phyloP scores from a whole-genome alignment of 164 flowering plant species.

The Saururus chinensis region DNA sequence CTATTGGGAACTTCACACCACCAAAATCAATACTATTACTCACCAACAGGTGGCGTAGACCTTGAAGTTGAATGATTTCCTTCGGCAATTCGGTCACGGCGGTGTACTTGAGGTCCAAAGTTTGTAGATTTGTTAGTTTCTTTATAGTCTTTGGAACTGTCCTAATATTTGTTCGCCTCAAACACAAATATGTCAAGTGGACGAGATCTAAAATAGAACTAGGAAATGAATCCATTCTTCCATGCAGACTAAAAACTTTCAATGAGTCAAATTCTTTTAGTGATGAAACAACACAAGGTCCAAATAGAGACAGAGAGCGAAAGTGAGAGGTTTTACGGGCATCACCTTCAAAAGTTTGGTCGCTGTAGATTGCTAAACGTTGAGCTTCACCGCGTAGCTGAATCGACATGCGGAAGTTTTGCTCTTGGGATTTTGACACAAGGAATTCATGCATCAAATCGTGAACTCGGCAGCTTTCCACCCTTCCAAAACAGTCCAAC shows the following conservation, averaged over 20 bases:
- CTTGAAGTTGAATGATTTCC: neutral
- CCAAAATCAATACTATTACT: neutral
- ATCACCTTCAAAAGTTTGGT: constrained; percentile 3
- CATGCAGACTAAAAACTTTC: constrained; percentile 27
- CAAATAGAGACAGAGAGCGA: constrained; percentile 26
- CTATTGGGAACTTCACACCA: neutral
- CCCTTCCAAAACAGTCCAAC: constrained; percentile 19
- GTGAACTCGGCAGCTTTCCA: constrained; percentile 30
- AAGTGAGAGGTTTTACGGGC: constrained; percentile 9
- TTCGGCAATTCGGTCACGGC: neutral
- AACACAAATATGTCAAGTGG: constrained; percentile 25
- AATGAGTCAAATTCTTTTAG: constrained; percentile 16
- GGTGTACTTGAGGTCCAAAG: neutral
- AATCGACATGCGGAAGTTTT: constrained; percentile 13
- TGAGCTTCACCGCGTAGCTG: constrained; percentile 7
- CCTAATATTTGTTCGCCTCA: constrained; percentile 22
- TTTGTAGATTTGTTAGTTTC: neutral
- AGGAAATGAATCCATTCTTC: constrained; percentile 17
- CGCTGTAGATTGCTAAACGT: constrained; percentile 20
- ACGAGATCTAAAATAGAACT: constrained; percentile 11
- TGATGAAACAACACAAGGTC: constrained; percentile 7
- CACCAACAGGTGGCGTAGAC: neutral
- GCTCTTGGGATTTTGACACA: constrained; percentile 17
- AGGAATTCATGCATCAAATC: constrained; percentile 38
- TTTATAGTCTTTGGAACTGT: constrained; percentile 17